Conservation (phyloP, 2,329 filamentous ascomycete genomes). For the Colletotrichum salicis region DNA sequence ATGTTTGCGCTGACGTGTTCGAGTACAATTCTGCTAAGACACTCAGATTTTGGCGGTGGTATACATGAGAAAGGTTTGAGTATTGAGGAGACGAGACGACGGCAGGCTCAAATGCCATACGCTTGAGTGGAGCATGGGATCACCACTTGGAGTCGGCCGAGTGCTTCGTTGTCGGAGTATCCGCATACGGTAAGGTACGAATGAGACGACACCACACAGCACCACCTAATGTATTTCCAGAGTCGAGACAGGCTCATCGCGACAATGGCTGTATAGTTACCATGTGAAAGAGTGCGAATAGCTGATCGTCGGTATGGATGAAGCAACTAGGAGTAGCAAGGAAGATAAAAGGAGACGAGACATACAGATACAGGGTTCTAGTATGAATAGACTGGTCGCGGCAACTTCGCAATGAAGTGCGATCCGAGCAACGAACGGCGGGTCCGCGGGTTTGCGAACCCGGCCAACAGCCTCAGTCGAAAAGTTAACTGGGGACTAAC, state of each 20-base stretch:
- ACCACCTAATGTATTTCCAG: neutral
- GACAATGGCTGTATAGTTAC: neutral
- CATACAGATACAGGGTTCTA: neutral
- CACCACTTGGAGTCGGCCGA: neutral
- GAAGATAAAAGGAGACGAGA: neutral
- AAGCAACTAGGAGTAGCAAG: neutral
- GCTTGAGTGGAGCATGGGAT: neutral
- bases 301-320: neutral
- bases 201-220: neutral
- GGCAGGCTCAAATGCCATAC: neutral
- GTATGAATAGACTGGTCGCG: neutral
- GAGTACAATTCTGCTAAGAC: neutral
- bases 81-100: neutral
- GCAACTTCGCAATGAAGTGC: neutral
- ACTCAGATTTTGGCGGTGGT: too few relatives aligned
- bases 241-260: neutral
- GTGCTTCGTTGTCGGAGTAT: neutral
- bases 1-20: neutral
- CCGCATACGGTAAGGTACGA: neutral
- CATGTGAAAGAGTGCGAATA: neutral
- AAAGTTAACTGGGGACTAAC: neutral
- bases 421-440: constrained; percentile 12
- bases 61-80: neutral
- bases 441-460: constrained; percentile 9
- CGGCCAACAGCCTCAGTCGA: neutral